A percentile compares a stretch with the other conserved stretches of the same genome.
Evolutionary conservation across 169 alveolate species (phyloP).

Genomic region (Babesia bovis): DNA sequence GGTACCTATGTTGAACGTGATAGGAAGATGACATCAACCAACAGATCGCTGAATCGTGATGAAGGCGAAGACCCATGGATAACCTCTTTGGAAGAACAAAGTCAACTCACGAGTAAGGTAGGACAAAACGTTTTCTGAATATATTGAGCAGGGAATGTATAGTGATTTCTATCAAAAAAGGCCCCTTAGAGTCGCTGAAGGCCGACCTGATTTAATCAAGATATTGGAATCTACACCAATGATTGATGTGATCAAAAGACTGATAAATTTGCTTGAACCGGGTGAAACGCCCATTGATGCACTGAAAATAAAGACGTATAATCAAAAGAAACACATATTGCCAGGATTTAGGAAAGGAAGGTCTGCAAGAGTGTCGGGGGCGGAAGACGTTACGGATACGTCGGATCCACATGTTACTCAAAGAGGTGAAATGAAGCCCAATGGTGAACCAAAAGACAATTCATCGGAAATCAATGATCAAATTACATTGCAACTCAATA

Average conservation of each 20-base stretch:
- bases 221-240: conserved; percentile 32
- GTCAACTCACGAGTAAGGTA: conserved; percentile 20
- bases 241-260: conserved; percentile 41
- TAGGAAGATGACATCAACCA: conserved; percentile 31
- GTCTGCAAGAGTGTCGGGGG: too few species aligned
- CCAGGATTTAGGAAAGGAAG: conserved; percentile 12
- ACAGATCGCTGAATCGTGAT: conserved; percentile 29
- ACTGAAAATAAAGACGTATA: conserved; percentile 1
- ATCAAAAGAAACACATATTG: background rate
- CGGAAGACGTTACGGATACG: background rate
- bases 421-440: too few species aligned
- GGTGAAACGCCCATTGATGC: conserved; percentile 56
- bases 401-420: background rate
- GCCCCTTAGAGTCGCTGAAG: conserved; percentile 3
- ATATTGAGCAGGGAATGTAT: background rate
- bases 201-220: conserved; percentile 21
- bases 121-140: background rate
- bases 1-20: conserved; percentile 62
- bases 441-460: background rate
- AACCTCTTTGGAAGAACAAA: conserved; percentile 21
- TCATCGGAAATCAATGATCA: background rate
- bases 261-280: conserved; percentile 29
- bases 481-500: background rate
- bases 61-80: conserved; percentile 63
- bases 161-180: background rate